Conservation (phyloP, 2,329 filamentous ascomycete genomes). For the Hypocreales sp. region DNA sequence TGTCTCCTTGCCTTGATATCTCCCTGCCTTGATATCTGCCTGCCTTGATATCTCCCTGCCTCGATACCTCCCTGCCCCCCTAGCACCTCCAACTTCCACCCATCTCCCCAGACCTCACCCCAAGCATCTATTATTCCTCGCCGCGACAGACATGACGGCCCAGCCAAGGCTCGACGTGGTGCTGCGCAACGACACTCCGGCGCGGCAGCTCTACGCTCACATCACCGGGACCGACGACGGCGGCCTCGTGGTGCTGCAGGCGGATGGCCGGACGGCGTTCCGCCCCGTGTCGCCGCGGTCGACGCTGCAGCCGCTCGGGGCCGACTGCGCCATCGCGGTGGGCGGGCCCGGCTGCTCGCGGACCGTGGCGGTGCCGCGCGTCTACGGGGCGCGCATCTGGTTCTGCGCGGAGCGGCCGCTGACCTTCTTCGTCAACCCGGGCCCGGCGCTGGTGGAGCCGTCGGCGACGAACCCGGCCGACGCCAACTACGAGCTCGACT, state of each 20-base stretch:
- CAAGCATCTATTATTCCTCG: too few species aligned
- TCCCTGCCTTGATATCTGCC: too few species aligned
- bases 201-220: conserved; percentile 44
- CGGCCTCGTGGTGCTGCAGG: conserved; percentile 43
- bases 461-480: conserved; percentile 52
- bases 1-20: too few species aligned
- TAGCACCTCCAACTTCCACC: too few species aligned
- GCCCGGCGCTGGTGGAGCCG: conserved; percentile 59
- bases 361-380: conserved; percentile 49
- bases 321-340: conserved; percentile 47
- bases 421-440: conserved; percentile 56
- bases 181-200: conserved; percentile 49
- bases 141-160: too few species aligned
- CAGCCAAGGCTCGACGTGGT: conserved; percentile 41
- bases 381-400: conserved; percentile 60
- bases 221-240: conserved; percentile 50
- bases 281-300: conserved; percentile 42
- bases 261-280: conserved; percentile 51
- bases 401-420: conserved; percentile 46
- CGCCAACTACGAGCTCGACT: conserved; percentile 43
- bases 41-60: too few species aligned
- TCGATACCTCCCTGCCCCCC: too few species aligned
- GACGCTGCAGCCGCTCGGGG: conserved; percentile 32
- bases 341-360: conserved; percentile 43
- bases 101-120: too few species aligned